These are phyloP conservation scores for Cercospora canescens DNA, from an alignment of 2,329 filamentous ascomycete species.

Conservation along the genomic window DNA sequence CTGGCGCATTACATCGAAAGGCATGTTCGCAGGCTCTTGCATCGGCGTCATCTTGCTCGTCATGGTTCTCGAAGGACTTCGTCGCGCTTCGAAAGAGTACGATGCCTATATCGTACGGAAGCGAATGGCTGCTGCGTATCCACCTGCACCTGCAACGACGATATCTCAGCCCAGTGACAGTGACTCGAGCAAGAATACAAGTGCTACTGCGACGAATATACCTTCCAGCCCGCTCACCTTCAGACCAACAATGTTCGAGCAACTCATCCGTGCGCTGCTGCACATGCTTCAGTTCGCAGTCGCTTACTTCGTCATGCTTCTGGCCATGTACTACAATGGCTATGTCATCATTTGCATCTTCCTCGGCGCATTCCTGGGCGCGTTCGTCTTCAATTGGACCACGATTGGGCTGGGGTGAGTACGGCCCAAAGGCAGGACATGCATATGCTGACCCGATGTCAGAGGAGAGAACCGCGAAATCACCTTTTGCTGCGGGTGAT, in stretches of 20 bases:
- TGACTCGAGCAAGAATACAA: neutral
- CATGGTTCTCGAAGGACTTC: slow-evolving; percentile 69
- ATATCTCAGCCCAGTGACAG: slow-evolving; percentile 1
- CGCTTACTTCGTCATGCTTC: slow-evolving; percentile 73
- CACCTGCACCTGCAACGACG: neutral
- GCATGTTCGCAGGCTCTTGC: slow-evolving; percentile 78
- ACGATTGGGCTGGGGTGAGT: slow-evolving; percentile 11
- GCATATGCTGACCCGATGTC: slow-evolving; percentile 6
- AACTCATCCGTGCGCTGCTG: slow-evolving; percentile 64
- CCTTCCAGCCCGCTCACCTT: slow-evolving; percentile 20
- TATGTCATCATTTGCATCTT: slow-evolving; percentile 83
- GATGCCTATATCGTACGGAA: slow-evolving; percentile 51
- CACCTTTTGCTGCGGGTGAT: slow-evolving; percentile 29
- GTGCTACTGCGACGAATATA: neutral
- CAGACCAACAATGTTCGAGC: slow-evolving; percentile 63
- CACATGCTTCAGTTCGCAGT: slow-evolving; percentile 72
- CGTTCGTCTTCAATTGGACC: slow-evolving; percentile 47
- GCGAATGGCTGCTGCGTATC: neutral
- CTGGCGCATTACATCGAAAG: slow-evolving; percentile 69
- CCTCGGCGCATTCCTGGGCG: slow-evolving; percentile 71
- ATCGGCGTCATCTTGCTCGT: slow-evolving; percentile 76
- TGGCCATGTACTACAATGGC: slow-evolving; percentile 65
- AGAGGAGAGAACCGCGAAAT: slow-evolving; percentile 25
- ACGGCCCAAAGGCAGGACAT: neutral
- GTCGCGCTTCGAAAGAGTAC: slow-evolving; percentile 70